phyloP scores from a whole-genome alignment of 148 eudicot species.

The Fagopyrum esculentum region DNA sequence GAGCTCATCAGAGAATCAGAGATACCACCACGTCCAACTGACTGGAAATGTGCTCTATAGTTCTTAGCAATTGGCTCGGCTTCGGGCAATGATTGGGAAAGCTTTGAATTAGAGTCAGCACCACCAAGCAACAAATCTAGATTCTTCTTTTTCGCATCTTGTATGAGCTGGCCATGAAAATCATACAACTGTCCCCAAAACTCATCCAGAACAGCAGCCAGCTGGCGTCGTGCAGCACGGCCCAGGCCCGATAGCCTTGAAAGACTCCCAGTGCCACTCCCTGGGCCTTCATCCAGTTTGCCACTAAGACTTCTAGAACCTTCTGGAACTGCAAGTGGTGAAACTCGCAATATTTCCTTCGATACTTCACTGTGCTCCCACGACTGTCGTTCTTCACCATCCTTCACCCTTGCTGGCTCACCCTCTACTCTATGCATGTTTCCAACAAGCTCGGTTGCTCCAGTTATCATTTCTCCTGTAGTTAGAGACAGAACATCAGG shows the following conservation, averaged over 20 bases:
- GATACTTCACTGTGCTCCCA: slow-evolving; percentile 53
- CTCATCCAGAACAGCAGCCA: slow-evolving; percentile 76
- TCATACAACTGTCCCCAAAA: slow-evolving; percentile 97
- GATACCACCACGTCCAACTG: slow-evolving; percentile 28
- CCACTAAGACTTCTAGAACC: slow-evolving; percentile 70
- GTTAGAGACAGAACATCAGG: slow-evolving; percentile 24
- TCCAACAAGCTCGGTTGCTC: slow-evolving; percentile 31
- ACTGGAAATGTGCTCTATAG: slow-evolving; percentile 31
- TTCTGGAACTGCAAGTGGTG: slow-evolving; percentile 41
- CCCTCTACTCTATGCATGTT: slow-evolving; percentile 44
- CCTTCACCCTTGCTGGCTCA: slow-evolving; percentile 30
- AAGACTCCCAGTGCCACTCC: slow-evolving; percentile 72
- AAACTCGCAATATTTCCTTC: slow-evolving; percentile 33
- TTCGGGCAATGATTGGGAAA: slow-evolving; percentile 24
- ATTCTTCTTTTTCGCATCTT: slow-evolving; percentile 67
- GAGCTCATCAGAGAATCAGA: slow-evolving; percentile 41
- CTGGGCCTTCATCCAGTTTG: slow-evolving; percentile 56
- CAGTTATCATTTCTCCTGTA: slow-evolving; percentile 20
- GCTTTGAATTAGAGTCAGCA: slow-evolving; percentile 31
- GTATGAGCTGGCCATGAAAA: slow-evolving; percentile 72
- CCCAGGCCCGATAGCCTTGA: slow-evolving; percentile 87
- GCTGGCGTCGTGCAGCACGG: slow-evolving; percentile 85
- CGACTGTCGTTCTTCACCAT: slow-evolving; percentile 32
- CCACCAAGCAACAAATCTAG: slow-evolving; percentile 63
- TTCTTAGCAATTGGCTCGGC: slow-evolving; percentile 24